Conservation (phyloP, 306 rosid species). For the Ceratonia siliqua region DNA sequence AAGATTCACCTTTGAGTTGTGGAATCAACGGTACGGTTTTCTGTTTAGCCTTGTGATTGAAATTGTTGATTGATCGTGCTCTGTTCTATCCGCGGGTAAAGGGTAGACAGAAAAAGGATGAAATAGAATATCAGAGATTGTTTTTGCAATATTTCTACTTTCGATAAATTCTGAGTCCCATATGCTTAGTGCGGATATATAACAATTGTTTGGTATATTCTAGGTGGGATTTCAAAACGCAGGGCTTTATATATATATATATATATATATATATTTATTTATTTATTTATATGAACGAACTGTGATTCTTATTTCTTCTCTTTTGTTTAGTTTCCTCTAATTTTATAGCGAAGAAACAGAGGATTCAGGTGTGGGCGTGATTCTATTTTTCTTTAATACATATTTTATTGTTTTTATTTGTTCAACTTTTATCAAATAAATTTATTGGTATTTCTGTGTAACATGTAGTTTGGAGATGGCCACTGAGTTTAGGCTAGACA, state of each 20-base stretch:
- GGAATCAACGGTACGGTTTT: conserved; percentile 46
- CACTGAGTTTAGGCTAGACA: conserved; percentile 51
- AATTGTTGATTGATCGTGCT: conserved; percentile 26
- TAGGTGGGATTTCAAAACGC: conserved; percentile 21
- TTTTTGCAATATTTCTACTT: conserved; percentile 6
- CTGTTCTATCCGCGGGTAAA: conserved; percentile 20
- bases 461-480: conserved; percentile 60
- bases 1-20: conserved; percentile 45
- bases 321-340: conserved; percentile 13
- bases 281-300: too few species aligned
- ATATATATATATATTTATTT: too few species aligned
- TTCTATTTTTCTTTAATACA: neutral
- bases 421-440: neutral
- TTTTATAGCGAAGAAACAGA: conserved; percentile 7
- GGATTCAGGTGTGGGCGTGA: conserved; percentile 17
- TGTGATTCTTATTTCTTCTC: conserved; percentile 24
- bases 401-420: neutral
- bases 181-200: too few species aligned
- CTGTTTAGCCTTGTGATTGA: neutral
- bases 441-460: conserved; percentile 23
- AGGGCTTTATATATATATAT: neutral
- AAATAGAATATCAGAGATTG: neutral
- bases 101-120: neutral
- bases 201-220: neutral
- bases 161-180: neutral